Evolutionary conservation across 1,139 yeast genomes (phyloP).

Genomic region (Candida albicans): DNA sequence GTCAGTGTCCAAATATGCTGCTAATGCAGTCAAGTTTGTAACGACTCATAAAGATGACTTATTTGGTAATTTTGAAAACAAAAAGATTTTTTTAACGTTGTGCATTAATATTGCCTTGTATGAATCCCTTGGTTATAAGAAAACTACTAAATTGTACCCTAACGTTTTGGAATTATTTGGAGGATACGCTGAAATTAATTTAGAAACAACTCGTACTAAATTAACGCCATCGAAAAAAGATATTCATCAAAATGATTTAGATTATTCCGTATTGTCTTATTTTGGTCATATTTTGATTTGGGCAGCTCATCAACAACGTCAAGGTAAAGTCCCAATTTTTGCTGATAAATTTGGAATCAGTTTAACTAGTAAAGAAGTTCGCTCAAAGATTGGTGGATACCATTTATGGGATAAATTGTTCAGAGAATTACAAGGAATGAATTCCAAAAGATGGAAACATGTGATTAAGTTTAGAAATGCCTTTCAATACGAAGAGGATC

Average conservation of each 20-base stretch:
- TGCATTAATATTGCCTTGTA: conserved; percentile 41
- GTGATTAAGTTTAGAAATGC: conserved; percentile 39
- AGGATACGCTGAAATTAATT: conserved; percentile 34
- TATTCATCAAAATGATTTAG: conserved; percentile 39
- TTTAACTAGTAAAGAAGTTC: conserved; percentile 20
- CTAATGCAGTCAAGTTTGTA: conserved; percentile 30
- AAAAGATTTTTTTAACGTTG: conserved; percentile 29
- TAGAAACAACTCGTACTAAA: conserved; percentile 36
- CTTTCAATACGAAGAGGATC: conserved; percentile 45
- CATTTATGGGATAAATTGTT: conserved; percentile 47
- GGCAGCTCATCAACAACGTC: conserved; percentile 32
- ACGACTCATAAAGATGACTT: conserved; percentile 27
- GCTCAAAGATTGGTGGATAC: conserved; percentile 39
- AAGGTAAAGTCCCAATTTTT: conserved; percentile 18
- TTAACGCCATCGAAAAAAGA: conserved; percentile 37
- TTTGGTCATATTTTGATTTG: conserved; percentile 45
- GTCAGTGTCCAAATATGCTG: conserved; percentile 33
- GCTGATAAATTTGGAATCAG: conserved; percentile 23
- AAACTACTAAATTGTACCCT: conserved; percentile 27
- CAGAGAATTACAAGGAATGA: conserved; percentile 36
- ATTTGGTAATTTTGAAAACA: conserved; percentile 27
- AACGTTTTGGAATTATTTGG: conserved; percentile 33
- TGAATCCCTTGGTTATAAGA: conserved; percentile 40
- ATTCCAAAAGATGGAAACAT: conserved; percentile 49
- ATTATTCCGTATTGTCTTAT: conserved; percentile 40